Percentiles rank a stretch among this genome's conserved stretches.
These are phyloP conservation scores for Pseudogymnoascus sp. DNA, from an alignment of 2,329 filamentous ascomycete species.

Conservation along the genomic window DNA sequence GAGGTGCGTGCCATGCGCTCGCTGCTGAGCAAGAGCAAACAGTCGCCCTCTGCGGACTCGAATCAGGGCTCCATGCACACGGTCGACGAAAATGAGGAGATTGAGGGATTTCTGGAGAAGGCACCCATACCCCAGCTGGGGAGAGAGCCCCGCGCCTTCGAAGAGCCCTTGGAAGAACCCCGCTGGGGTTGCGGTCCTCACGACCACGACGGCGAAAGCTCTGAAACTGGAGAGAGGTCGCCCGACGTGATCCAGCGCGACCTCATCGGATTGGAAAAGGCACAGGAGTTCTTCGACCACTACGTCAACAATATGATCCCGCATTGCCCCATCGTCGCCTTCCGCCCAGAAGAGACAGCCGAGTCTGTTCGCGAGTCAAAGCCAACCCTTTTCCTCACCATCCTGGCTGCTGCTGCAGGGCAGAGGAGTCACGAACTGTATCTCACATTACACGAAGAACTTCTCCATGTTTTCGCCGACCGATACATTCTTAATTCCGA, in stretches of 20 bases:
- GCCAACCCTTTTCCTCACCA: constrained; percentile 60
- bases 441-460: constrained; percentile 36
- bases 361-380: constrained; percentile 47
- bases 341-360: constrained; percentile 43
- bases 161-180: background rate
- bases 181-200: constrained; percentile 9
- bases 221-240: background rate
- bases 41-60: background rate
- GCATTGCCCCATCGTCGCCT: constrained; percentile 54
- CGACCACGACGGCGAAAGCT: constrained; percentile 11
- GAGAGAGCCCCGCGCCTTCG: background rate
- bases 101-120: background rate
- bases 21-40: constrained; percentile 24
- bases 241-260: constrained; percentile 46
- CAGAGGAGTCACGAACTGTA: constrained; percentile 36
- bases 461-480: constrained; percentile 38
- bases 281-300: constrained; percentile 45
- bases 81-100: constrained; percentile 5
- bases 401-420: constrained; percentile 58
- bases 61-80: background rate
- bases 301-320: constrained; percentile 50
- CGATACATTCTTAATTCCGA: constrained; percentile 38
- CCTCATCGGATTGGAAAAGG: constrained; percentile 47
- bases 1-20: constrained; percentile 33
- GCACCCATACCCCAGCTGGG: background rate